Evolutionary conservation across 2,329 filamentous ascomycete species (phyloP), one percentile per base, ranked within the genome.

Genomic region (Claviceps monticola): DNA sequence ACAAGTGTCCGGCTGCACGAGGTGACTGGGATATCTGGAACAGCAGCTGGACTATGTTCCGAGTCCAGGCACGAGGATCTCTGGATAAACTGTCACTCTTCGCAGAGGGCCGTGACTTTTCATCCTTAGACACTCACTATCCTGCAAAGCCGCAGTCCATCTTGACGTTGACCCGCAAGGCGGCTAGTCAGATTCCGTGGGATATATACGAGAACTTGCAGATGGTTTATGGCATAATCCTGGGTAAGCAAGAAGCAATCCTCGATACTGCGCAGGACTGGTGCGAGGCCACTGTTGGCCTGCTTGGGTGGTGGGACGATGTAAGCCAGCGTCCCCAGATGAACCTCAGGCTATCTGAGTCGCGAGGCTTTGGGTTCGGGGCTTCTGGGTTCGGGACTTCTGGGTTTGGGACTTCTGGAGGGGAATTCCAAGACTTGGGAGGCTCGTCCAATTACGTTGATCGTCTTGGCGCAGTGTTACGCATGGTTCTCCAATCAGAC

Each of bases 251-350:
- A 9, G 78, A 83, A 38, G 82, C 88, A 19, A 87, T 96, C 50
- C 72, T 94, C 55, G 78, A 82, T 46, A 80, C 82, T 45, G 80
- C 89, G 1, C 83, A 91, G 61, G 90, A 96, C 66, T 97, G 91
- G 91, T 82, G 91, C 49, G 91, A 97, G 70, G 90, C 88, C 0
- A 86, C 84, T 0, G 70, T 96, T 54, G 86, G 84, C 1, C 71
- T 97, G 48, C 83, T 90, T 36, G 83, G 86, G 5, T 97, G 91
- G 91, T 95, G 90, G 89, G 84, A 95, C 62, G 88, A 93, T 55
- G 78, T 79, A n/a, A 79, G 82, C 54, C 65, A 64, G 56, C 72
- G 66, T 48, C 29, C 29, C 29, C 68, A 66, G 54, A 72, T 69
- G 58, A 67, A 62, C 48, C 62, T 68, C 19, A 63, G 66, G 53